Conservation (phyloP, 2,329 filamentous ascomycete genomes). For the Alternaria burnsii region DNA sequence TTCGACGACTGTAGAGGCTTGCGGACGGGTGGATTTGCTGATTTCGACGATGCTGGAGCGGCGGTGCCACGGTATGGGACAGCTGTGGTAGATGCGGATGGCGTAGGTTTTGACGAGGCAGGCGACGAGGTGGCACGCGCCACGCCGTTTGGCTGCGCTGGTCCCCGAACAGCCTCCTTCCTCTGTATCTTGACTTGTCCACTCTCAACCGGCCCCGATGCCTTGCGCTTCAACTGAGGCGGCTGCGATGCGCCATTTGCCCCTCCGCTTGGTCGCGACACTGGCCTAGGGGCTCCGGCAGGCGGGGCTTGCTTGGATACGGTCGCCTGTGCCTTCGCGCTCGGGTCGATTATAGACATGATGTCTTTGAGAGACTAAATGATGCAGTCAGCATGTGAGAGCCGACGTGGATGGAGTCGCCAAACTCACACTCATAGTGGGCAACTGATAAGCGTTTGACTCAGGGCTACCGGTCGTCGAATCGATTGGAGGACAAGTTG, state of each 20-base stretch:
- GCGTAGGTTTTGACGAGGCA: slow-evolving; percentile 34
- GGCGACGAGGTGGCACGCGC: slow-evolving; percentile 35
- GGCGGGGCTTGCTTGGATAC: slow-evolving; percentile 35
- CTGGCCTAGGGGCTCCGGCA: slow-evolving; percentile 44
- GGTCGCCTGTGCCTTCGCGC: slow-evolving; percentile 32
- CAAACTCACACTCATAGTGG: slow-evolving; percentile 51
- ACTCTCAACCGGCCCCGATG: slow-evolving; percentile 45
- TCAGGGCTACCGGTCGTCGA: slow-evolving; percentile 48
- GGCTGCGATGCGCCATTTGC: slow-evolving; percentile 42
- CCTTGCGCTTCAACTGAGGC: slow-evolving; percentile 54
- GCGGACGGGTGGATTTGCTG: slow-evolving; percentile 33
- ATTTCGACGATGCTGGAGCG: slow-evolving; percentile 35
- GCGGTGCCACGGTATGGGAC: slow-evolving; percentile 52
- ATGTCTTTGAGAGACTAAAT: slow-evolving; percentile 46
- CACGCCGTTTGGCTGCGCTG: slow-evolving; percentile 37
- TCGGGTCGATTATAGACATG: slow-evolving; percentile 50
- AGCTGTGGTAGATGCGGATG: slow-evolving; percentile 28
- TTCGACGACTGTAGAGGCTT: slow-evolving; percentile 31
- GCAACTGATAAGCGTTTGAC: slow-evolving; percentile 43
- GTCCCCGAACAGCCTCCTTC: slow-evolving; percentile 38
- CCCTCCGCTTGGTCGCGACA: slow-evolving; percentile 35
- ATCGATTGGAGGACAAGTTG: slow-evolving; percentile 43
- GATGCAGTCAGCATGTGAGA: slow-evolving; percentile 21
- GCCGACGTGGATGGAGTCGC: slow-evolving; percentile 19
- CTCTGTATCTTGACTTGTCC: slow-evolving; percentile 45